Evolutionary conservation across 176 grass and related monocot species (phyloP).

Genomic region (Musa troglodytarum): DNA sequence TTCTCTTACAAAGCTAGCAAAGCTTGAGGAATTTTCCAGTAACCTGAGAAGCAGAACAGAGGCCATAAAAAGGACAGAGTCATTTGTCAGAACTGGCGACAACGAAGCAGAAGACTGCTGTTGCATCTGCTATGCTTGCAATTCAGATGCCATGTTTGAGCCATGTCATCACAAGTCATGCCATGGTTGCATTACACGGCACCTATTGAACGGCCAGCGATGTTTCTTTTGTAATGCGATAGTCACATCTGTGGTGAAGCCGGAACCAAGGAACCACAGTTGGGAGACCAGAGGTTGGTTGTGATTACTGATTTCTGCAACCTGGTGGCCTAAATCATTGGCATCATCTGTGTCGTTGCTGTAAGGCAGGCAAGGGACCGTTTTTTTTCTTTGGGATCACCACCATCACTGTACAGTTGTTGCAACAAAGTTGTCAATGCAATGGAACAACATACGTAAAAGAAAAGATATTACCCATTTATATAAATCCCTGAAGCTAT

Average conservation of each 20-base stretch:
- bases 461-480: constrained; percentile 1
- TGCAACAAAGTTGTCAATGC: constrained; percentile 7
- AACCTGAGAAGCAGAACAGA: constrained; percentile 38
- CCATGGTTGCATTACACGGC: constrained; percentile 70
- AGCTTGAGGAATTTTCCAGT: constrained; percentile 56
- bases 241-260: constrained; percentile 42
- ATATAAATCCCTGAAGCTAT: constrained; percentile 6
- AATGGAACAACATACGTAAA: constrained; percentile 9
- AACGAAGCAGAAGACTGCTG: constrained; percentile 55
- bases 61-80: constrained; percentile 15
- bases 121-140: constrained; percentile 74
- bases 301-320: neutral
- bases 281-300: neutral
- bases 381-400: neutral
- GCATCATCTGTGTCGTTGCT: neutral
- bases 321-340: neutral
- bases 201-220: constrained; percentile 72
- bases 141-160: constrained; percentile 62
- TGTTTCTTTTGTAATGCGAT: constrained; percentile 87
- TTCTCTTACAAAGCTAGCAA: constrained; percentile 48
- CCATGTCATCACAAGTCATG: constrained; percentile 75
- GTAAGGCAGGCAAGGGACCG: neutral
- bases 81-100: neutral
- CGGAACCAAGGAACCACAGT: constrained; percentile 11
- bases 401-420: neutral